Conservation (phyloP, 768 basidiomycete species). For the Suillus subaureus region DNA sequence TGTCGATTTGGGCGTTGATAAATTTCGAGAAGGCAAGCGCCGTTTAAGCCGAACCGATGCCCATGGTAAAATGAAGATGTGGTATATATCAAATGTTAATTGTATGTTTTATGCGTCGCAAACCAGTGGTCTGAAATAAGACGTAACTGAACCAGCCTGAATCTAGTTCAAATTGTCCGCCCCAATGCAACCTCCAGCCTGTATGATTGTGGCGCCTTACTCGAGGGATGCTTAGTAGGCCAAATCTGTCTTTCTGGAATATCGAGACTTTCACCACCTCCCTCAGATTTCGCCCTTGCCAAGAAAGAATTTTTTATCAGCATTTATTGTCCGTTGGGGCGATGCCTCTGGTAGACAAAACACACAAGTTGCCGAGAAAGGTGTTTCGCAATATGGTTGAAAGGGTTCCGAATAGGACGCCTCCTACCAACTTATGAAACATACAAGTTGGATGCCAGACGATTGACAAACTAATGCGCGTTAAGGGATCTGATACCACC, state of each 20-base stretch:
- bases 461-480: not conserved
- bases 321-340: no score
- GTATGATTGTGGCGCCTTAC: no score
- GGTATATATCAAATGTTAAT: not conserved
- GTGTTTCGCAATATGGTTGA: not conserved
- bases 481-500: not conserved
- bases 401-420: not conserved
- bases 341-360: no score
- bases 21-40: constrained; percentile 42
- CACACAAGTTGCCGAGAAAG: no score
- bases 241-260: not conserved
- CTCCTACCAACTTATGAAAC: not conserved
- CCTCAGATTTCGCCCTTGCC: not conserved
- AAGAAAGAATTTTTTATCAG: no score
- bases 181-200: no score
- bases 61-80: not conserved
- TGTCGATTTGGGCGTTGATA: constrained; percentile 73
- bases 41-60: not conserved
- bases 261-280: not conserved
- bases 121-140: not conserved
- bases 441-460: not conserved
- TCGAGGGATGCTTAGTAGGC: not conserved
- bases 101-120: not conserved
- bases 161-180: no score
- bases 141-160: not conserved